A percentile compares a stretch with the other conserved stretches of the same genome.
phyloP scores from a whole-genome alignment of 768 basidiomycete genomes.

The Serendipita vermifera region DNA sequence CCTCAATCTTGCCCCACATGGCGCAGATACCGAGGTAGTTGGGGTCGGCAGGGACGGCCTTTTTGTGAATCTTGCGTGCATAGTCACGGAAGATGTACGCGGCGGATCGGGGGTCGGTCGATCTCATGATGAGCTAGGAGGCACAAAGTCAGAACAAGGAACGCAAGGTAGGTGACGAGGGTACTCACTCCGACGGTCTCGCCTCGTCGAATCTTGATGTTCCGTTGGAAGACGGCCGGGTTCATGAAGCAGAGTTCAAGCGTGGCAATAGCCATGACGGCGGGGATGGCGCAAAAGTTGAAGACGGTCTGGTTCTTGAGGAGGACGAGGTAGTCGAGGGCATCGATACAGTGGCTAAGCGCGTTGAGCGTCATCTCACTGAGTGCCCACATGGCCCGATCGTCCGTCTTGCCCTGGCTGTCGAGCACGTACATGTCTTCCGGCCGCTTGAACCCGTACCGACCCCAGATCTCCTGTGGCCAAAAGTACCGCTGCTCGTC shows the following conservation, averaged over 20 bases:
- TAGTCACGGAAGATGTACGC: slow-evolving; percentile 77
- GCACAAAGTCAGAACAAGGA: not conserved
- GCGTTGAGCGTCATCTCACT: slow-evolving; percentile 85
- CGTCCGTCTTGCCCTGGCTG: slow-evolving; percentile 28
- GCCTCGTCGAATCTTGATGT: slow-evolving; percentile 92
- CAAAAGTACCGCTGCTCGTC: slow-evolving; percentile 82
- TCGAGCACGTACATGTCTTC: slow-evolving; percentile 49
- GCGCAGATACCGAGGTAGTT: slow-evolving; percentile 73
- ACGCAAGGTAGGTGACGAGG: not conserved
- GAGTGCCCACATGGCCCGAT: slow-evolving; percentile 62
- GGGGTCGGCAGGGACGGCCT: slow-evolving; percentile 68
- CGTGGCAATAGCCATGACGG: slow-evolving; percentile 91
- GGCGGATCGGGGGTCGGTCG: slow-evolving; percentile 86
- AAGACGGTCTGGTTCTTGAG: slow-evolving; percentile 87
- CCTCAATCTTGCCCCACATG: slow-evolving; percentile 84
- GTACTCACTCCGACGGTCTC: slow-evolving; percentile 62
- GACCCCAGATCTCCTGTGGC: slow-evolving; percentile 86
- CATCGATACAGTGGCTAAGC: slow-evolving; percentile 67
- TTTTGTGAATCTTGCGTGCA: slow-evolving; percentile 69
- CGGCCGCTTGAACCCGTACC: slow-evolving; percentile 60
- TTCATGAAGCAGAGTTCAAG: slow-evolving; percentile 91
- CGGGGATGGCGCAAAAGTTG: slow-evolving; percentile 91
- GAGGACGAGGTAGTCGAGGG: slow-evolving; percentile 78
- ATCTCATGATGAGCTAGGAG: slow-evolving; percentile 73
- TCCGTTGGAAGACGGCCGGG: slow-evolving; percentile 63